Conservation (phyloP, 345 rosid species). For the Heritiera littoralis region DNA sequence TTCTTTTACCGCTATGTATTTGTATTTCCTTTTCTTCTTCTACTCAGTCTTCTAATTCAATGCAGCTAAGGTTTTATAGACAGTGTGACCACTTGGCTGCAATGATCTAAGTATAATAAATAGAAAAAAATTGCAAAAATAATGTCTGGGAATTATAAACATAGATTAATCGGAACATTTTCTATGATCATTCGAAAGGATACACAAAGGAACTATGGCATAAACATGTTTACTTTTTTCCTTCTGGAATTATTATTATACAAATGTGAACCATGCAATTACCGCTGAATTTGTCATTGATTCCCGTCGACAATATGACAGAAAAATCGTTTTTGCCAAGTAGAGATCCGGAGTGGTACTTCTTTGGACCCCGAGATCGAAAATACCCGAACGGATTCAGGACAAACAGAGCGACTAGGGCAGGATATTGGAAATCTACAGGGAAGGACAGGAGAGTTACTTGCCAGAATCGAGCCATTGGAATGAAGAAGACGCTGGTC, state of each 20-base stretch:
- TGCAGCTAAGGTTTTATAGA: background rate
- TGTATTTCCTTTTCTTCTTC: background rate
- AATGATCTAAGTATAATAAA: too few relatives aligned
- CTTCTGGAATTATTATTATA: background rate
- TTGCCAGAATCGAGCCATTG: conserved; percentile 67
- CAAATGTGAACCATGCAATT: background rate
- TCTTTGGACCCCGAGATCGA: conserved; percentile 89
- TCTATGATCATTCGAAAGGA: background rate
- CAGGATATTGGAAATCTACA: conserved; percentile 90
- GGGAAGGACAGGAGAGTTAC: conserved; percentile 83
- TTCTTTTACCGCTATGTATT: background rate
- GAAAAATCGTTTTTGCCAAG: conserved; percentile 88
- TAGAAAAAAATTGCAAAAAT: too few relatives aligned
- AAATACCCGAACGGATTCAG: conserved; percentile 90
- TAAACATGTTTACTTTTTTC: background rate
- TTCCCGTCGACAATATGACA: conserved; percentile 16
- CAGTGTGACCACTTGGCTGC: too few relatives aligned
- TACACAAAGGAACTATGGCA: background rate
- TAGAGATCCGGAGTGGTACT: conserved; percentile 95
- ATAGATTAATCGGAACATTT: too few relatives aligned
- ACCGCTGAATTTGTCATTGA: background rate
- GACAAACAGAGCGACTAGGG: conserved; percentile 84
- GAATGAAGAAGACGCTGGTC: conserved; percentile 95
- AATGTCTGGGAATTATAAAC: too few relatives aligned
- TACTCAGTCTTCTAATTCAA: background rate